These are phyloP conservation scores for Brettanomyces naardenensis DNA, from an alignment of 805 yeast genomes.

Conservation along the genomic window DNA sequence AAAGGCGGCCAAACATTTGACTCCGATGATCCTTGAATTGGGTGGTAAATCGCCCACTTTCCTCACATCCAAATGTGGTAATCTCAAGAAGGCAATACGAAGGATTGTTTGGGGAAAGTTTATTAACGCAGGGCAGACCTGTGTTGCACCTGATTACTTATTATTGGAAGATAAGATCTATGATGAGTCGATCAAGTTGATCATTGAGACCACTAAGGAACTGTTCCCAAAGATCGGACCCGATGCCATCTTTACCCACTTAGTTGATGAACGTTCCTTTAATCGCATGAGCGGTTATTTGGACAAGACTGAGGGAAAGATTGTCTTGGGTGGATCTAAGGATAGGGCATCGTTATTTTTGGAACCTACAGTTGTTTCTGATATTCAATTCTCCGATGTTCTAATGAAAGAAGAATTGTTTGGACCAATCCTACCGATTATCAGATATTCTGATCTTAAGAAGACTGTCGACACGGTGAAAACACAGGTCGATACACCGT, in stretches of 20 bases:
- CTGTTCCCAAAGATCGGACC: constrained; percentile 35
- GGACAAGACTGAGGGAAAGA: constrained; percentile 40
- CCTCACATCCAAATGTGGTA: constrained; percentile 31
- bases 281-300: constrained; percentile 38
- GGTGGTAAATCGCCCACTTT: constrained; percentile 92
- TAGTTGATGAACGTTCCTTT: constrained; percentile 50
- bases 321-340: constrained; percentile 39
- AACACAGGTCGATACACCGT: constrained; percentile 59
- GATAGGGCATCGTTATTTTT: constrained; percentile 36
- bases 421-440: constrained; percentile 78
- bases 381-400: constrained; percentile 55
- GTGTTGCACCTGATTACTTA: constrained; percentile 83
- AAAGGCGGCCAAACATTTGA: constrained; percentile 78
- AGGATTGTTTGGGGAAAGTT: constrained; percentile 76
- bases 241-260: constrained; percentile 45
- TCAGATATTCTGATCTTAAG: constrained; percentile 37
- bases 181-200: constrained; percentile 40
- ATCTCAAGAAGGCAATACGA: constrained; percentile 38
- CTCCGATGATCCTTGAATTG: constrained; percentile 75
- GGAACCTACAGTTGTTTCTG: constrained; percentile 66
- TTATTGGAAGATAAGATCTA: constrained; percentile 55
- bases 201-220: constrained; percentile 32
- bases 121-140: constrained; percentile 81
- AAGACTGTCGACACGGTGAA: constrained; percentile 37
- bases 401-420: constrained; percentile 73